Evolutionary conservation across 352 stramenopile genomes (phyloP).

Genomic region (Peronospora farinosa): DNA sequence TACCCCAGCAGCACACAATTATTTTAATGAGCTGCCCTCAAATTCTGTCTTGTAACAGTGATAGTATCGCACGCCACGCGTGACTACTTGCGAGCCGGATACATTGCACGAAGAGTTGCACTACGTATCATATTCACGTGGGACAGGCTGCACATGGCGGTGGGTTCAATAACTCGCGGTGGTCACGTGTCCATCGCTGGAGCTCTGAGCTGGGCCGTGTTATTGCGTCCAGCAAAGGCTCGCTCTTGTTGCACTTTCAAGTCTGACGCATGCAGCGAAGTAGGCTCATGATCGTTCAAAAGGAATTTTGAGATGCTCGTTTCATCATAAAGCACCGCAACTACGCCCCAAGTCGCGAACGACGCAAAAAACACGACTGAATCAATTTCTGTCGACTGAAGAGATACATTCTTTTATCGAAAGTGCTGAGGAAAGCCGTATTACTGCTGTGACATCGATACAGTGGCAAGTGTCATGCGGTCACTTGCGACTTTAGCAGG

Average conservation of each 20-base stretch:
- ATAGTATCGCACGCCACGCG: constrained; percentile 13
- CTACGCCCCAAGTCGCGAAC: constrained; percentile 2
- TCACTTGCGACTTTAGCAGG: constrained; percentile 5
- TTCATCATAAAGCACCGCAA: constrained; percentile 16
- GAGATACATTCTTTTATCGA: constrained; percentile 15
- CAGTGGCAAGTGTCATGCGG: constrained; percentile 14
- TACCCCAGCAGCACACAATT: background rate
- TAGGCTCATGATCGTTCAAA: constrained; percentile 2
- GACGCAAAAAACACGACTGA: constrained; percentile 16
- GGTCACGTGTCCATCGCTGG: background rate
- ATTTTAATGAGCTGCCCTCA: background rate
- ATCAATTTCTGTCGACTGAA: background rate
- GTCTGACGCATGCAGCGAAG: constrained; percentile 20
- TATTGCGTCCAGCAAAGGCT: constrained; percentile 15
- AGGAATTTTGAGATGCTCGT: constrained; percentile 16
- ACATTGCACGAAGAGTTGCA: constrained; percentile 9
- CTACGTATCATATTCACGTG: constrained; percentile 24
- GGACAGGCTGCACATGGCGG: constrained; percentile 8
- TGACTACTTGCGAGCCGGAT: constrained; percentile 12
- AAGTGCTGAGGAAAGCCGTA: constrained; percentile 18
- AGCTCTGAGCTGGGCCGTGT: background rate
- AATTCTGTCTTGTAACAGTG: constrained; percentile 1
- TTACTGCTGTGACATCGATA: constrained; percentile 11
- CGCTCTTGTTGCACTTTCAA: constrained; percentile 20
- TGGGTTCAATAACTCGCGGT: constrained; percentile 8